Conservation (phyloP, 192 early-diverging fungal species). For the Glomus cerebriforme region DNA sequence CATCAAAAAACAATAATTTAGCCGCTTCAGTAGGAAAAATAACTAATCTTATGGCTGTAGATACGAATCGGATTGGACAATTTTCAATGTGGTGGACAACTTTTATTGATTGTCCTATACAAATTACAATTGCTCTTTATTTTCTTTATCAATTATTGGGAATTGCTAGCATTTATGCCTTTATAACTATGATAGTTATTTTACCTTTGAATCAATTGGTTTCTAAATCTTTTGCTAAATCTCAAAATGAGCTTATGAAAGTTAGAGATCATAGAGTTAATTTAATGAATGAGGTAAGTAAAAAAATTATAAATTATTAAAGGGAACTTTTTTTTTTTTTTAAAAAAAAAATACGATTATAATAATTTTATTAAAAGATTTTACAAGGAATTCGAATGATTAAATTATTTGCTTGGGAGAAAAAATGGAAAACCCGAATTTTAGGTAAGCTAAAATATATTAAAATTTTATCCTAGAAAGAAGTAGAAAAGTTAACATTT, state of each 20-base stretch:
- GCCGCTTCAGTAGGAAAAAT: slow-evolving; percentile 61
- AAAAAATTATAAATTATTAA: too few species aligned
- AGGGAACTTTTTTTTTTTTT: too few species aligned
- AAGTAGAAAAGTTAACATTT: slow-evolving; percentile 39
- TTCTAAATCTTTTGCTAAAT: slow-evolving; percentile 32
- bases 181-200: slow-evolving; percentile 40
- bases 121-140: slow-evolving; percentile 64
- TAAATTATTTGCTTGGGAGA: slow-evolving; percentile 89
- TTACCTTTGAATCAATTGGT: slow-evolving; percentile 36
- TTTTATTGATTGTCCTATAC: slow-evolving; percentile 58
- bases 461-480: slow-evolving; percentile 58
- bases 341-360: too few species aligned
- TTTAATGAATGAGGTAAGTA: slow-evolving; percentile 61
- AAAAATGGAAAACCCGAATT: slow-evolving; percentile 59
- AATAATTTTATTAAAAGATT: neutral
- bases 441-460: slow-evolving; percentile 62
- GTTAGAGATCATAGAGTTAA: slow-evolving; percentile 68
- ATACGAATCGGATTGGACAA: slow-evolving; percentile 64
- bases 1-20: slow-evolving; percentile 25
- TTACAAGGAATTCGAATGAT: slow-evolving; percentile 89
- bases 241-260: slow-evolving; percentile 59
- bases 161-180: slow-evolving; percentile 37
- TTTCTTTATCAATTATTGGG: slow-evolving; percentile 81
- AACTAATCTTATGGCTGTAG: slow-evolving; percentile 74
- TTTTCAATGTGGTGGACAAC: slow-evolving; percentile 55